Evolutionary conservation across 2,329 filamentous ascomycete genomes (phyloP).

Genomic region (Ramularia endophylla): DNA sequence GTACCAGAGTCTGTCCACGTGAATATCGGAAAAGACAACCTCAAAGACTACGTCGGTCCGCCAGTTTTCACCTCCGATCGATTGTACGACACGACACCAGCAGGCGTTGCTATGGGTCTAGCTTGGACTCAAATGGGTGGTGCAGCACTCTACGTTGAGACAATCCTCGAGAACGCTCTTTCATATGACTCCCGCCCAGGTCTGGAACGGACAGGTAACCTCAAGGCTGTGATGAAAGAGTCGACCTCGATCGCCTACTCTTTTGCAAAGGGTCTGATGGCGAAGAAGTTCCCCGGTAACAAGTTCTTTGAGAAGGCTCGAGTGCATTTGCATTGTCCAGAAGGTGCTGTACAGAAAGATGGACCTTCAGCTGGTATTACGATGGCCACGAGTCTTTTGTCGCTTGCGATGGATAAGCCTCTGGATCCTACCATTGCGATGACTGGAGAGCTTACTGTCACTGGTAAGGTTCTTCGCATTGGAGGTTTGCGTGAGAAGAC

Average conservation of each 20-base stretch:
- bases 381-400: slow-evolving; percentile 91
- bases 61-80: slow-evolving; percentile 94
- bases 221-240: slow-evolving; percentile 98
- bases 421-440: slow-evolving; percentile 87
- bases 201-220: slow-evolving; percentile 87
- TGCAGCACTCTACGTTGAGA: slow-evolving; percentile 94
- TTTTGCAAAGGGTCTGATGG: slow-evolving; percentile 86
- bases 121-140: slow-evolving; percentile 98
- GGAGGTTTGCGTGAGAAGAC: slow-evolving; percentile 95
- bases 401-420: slow-evolving; percentile 70
- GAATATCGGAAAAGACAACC: slow-evolving; percentile 76
- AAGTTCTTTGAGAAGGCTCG: slow-evolving; percentile 94
- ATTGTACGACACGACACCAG: slow-evolving; percentile 86
- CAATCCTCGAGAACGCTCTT: slow-evolving; percentile 81
- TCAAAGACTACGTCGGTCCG: slow-evolving; percentile 95
- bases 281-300: slow-evolving; percentile 78
- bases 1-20: slow-evolving; percentile 86
- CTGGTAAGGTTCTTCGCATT: slow-evolving; percentile 92
- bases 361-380: slow-evolving; percentile 78
- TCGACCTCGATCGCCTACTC: slow-evolving; percentile 93
- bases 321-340: slow-evolving; percentile 92
- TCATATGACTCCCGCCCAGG: slow-evolving; percentile 67
- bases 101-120: slow-evolving; percentile 94
- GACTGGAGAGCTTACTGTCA: slow-evolving; percentile 96
- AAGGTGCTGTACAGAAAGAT: slow-evolving; percentile 94